Conservation (phyloP, 495 filamentous ascomycete species). For the Tetracladium setigerum region DNA sequence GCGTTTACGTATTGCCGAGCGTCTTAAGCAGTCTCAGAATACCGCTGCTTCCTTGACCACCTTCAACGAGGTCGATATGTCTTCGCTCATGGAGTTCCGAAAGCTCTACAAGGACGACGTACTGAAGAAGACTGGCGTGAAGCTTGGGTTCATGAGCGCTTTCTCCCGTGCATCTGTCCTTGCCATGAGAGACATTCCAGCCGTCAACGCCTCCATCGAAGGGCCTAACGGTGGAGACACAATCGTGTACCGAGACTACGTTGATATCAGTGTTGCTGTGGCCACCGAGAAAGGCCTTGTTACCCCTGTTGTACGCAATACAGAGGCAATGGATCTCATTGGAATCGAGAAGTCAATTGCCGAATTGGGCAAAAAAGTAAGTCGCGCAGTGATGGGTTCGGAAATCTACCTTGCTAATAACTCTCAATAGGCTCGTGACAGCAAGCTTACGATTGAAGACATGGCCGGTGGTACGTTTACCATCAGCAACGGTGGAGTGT, state of each 20-base stretch:
- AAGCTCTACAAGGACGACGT: slow-evolving; percentile 95
- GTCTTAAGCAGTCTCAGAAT: slow-evolving; percentile 98
- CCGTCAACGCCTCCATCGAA: slow-evolving; percentile 97
- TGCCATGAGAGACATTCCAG: slow-evolving; percentile 89
- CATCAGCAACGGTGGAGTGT: slow-evolving; percentile 83
- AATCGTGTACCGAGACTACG: slow-evolving; percentile 96
- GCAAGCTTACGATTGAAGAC: slow-evolving; percentile 97
- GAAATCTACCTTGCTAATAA: not conserved
- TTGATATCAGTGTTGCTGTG: slow-evolving; percentile 95
- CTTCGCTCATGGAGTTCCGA: slow-evolving; percentile 91
- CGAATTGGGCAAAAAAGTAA: slow-evolving; percentile 88
- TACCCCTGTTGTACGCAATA: slow-evolving; percentile 92
- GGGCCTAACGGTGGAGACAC: slow-evolving; percentile 89
- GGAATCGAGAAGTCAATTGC: slow-evolving; percentile 89
- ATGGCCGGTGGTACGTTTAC: slow-evolving; percentile 99
- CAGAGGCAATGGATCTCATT: slow-evolving; percentile 78
- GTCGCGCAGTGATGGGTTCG: too few species aligned
- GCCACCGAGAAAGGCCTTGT: slow-evolving; percentile 97
- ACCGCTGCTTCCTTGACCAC: slow-evolving; percentile 95
- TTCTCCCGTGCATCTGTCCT: slow-evolving; percentile 88
- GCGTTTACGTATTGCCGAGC: slow-evolving; percentile 94
- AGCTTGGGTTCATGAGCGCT: slow-evolving; percentile 97
- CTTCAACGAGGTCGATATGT: slow-evolving; percentile 99
- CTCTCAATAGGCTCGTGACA: slow-evolving; percentile 85
- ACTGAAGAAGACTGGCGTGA: slow-evolving; percentile 92